Conservation (phyloP, 169 alveolate genomes). For the Eimeria tenella region DNA sequence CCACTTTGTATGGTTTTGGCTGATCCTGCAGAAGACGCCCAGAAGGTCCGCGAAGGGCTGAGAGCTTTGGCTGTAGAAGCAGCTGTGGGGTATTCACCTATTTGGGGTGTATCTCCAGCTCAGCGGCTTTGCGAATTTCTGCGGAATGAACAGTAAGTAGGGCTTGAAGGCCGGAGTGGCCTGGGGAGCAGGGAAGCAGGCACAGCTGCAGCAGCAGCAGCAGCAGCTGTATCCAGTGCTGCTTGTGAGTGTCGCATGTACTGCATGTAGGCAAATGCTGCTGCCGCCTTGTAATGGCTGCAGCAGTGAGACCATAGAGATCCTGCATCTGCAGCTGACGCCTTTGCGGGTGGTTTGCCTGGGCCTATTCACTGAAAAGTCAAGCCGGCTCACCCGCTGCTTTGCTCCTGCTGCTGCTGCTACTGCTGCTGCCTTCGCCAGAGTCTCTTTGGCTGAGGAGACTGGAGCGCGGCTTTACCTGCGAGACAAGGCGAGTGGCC, state of each 20-base stretch:
- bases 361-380: constrained; percentile 1
- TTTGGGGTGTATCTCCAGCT: not conserved
- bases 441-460: constrained; percentile 15
- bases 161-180: too few relatives aligned
- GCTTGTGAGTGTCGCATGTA: too few relatives aligned
- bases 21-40: not conserved
- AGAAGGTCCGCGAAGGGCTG: not conserved
- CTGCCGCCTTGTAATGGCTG: not conserved
- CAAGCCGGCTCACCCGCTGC: constrained; percentile 26
- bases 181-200: not conserved
- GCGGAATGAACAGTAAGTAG: too few relatives aligned
- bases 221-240: not conserved
- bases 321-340: not conserved
- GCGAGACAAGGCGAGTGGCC: not conserved
- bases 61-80: not conserved
- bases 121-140: not conserved
- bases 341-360: not conserved
- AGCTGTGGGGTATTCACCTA: not conserved
- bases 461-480: not conserved
- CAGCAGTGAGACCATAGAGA: not conserved
- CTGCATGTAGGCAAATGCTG: too few relatives aligned
- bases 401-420: not conserved
- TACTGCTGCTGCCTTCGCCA: not conserved
- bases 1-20: not conserved
- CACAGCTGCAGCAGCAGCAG: not conserved